Conservation (phyloP, 2,329 filamentous ascomycete species). For the Volutella citrinella region DNA sequence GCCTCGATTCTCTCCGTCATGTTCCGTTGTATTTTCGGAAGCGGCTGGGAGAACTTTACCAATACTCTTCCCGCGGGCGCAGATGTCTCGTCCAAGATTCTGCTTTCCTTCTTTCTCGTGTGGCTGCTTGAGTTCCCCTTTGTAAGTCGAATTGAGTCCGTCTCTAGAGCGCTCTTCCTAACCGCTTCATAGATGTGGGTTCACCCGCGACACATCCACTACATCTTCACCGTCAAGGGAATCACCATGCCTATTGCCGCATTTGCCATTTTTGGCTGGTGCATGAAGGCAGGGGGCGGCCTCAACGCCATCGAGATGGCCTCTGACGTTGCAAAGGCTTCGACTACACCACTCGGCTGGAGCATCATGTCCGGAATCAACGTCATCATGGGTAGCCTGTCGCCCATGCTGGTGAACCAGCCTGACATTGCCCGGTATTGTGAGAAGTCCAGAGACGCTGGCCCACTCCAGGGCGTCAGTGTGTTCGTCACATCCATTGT, state of each 20-base stretch:
- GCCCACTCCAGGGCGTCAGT: slow-evolving; percentile 27
- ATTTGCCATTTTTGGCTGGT: slow-evolving; percentile 36
- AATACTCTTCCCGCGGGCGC: slow-evolving; percentile 30
- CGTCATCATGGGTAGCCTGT: slow-evolving; percentile 34
- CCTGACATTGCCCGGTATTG: slow-evolving; percentile 36
- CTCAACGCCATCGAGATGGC: slow-evolving; percentile 24
- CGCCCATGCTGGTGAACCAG: slow-evolving; percentile 33
- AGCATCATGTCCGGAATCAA: too few relatives aligned
- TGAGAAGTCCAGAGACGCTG: slow-evolving; percentile 27
- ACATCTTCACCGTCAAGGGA: slow-evolving; percentile 34
- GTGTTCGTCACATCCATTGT: slow-evolving; percentile 23
- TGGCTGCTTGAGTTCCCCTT: slow-evolving; percentile 39
- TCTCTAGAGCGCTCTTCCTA: too few relatives aligned
- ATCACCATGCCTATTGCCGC: slow-evolving; percentile 32
- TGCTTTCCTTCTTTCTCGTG: slow-evolving; percentile 37
- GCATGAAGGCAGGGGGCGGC: slow-evolving; percentile 26
- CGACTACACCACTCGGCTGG: too few relatives aligned
- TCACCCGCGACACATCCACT: slow-evolving; percentile 33
- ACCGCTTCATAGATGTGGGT: slow-evolving; percentile 30
- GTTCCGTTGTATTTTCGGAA: slow-evolving; percentile 33
- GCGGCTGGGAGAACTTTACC: slow-evolving; percentile 27
- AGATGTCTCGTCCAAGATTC: slow-evolving; percentile 30
- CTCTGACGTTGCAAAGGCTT: too few relatives aligned
- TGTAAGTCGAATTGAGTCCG: too few relatives aligned
- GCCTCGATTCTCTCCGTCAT: slow-evolving; percentile 13